phyloP scores from a whole-genome alignment of 305 asterid species.

The Solanum hybrid region DNA sequence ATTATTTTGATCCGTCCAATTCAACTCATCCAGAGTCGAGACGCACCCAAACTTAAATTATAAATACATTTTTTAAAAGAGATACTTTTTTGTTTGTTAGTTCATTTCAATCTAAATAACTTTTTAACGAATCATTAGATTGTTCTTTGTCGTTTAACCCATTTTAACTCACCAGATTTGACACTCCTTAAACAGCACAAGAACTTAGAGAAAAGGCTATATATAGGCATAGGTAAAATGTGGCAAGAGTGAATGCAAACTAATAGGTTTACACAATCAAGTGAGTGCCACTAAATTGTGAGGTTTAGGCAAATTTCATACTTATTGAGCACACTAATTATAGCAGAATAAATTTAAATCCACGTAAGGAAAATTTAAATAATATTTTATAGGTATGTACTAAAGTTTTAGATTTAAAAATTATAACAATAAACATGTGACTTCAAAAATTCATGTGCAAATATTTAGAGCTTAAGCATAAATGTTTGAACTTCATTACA shows the following conservation, averaged over 20 bases:
- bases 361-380: not conserved
- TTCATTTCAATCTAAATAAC: too few relatives aligned
- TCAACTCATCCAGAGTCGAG: too few relatives aligned
- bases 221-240: not conserved
- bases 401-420: not conserved
- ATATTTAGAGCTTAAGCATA: too few relatives aligned
- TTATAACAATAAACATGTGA: not conserved
- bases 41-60: not conserved
- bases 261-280: not conserved
- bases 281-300: not conserved
- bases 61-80: too few relatives aligned
- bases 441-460: not conserved
- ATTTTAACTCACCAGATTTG: too few relatives aligned
- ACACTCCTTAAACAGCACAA: not conserved
- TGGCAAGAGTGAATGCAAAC: not conserved
- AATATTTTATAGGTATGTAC: too few relatives aligned
- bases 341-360: not conserved
- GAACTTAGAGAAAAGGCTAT: not conserved
- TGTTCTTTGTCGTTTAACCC: accelerated
- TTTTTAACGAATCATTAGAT: not conserved
- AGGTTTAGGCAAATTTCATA: not conserved
- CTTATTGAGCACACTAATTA: not conserved
- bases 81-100: too few relatives aligned
- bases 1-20: not conserved
- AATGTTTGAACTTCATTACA: not conserved